Evolutionary conservation across 768 basidiomycete genomes (phyloP).

Genomic region (Termitomyces sp.): DNA sequence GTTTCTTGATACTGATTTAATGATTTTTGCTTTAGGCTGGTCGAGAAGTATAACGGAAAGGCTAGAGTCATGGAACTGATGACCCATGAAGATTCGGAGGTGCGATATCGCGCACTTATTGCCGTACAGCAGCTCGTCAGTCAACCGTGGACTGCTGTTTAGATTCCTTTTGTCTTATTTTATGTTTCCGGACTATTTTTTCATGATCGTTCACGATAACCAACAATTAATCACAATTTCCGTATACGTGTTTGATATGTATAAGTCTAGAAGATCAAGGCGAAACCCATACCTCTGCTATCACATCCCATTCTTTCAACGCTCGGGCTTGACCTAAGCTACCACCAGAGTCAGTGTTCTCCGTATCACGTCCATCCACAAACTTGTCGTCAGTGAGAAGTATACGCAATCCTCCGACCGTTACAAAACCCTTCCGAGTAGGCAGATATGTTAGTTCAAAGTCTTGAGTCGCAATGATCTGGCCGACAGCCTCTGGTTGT

Average conservation of each 20-base stretch:
- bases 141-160: slow-evolving; percentile 73
- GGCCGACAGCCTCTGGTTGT: slow-evolving; percentile 16
- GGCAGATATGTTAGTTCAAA: slow-evolving; percentile 65
- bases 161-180: background rate
- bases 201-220: background rate
- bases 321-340: slow-evolving; percentile 34
- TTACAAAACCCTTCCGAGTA: slow-evolving; percentile 50
- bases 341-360: slow-evolving; percentile 10
- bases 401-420: slow-evolving; percentile 68
- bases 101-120: slow-evolving; percentile 87
- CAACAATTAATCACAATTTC: slow-evolving; percentile 1
- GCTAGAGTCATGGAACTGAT: slow-evolving; percentile 87
- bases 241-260: background rate
- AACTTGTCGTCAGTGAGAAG: slow-evolving; percentile 55
- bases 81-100: slow-evolving; percentile 82
- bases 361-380: slow-evolving; percentile 26
- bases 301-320: slow-evolving; percentile 66
- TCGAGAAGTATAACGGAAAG: slow-evolving; percentile 86
- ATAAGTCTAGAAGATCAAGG: slow-evolving; percentile 9
- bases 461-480: slow-evolving; percentile 39
- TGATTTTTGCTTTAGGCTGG: slow-evolving; percentile 33
- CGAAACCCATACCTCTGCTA: slow-evolving; percentile 68
- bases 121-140: slow-evolving; percentile 90
- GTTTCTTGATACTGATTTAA: background rate
- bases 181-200: background rate